Evolutionary conservation across 352 stramenopile genomes (phyloP), one percentile per base, ranked within the genome.

Genomic region (Phytophthora cactorum): DNA sequence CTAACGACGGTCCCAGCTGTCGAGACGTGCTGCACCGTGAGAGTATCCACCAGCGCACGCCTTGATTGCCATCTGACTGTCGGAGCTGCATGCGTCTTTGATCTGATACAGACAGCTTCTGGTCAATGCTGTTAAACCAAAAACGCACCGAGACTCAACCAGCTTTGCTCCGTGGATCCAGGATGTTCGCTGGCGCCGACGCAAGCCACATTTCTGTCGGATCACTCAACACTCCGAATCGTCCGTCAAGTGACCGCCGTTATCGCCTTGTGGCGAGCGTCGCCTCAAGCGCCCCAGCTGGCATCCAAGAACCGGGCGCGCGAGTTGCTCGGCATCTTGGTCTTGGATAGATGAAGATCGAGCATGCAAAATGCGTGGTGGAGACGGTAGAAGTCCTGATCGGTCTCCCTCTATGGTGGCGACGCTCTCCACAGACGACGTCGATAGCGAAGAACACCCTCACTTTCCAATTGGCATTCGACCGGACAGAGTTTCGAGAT

Each of bases 261-360:
- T 43, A 43, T 43, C 36, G 36, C 36, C 12, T 43, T 43, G 36
- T 5, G 36, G 36, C 36, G 36, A 43, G 36, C 36, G 12, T 43
- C 36, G 36, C 36, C 36, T 14, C 52, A 29, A 44, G 22, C 51
- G 49, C 38, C 12, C 34, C 66, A 73, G 59, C 66, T 73, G 66
- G 53, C 53, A 62, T 61, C 31, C 59, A 61, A 60, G 66, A 73
- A 73, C 39, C 14, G 53, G 59, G 8, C 66, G 52, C 22, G 36
- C 46, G 66, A 73, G 66, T 50, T 68, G 65, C 65, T 63, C 52
- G 45, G 59, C 64, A 67, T 46, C 14, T 49, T 17, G 31, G 22
- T 56, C 63, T 63, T 29, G 52, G 65, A 72, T 64, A 63, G 9
- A 55, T 63, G 65, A 70, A 70, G 52, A 72, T 62, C 44, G 22